Evolutionary conservation across 768 basidiomycete species (phyloP).

Genomic region (Pholiota microspora): DNA sequence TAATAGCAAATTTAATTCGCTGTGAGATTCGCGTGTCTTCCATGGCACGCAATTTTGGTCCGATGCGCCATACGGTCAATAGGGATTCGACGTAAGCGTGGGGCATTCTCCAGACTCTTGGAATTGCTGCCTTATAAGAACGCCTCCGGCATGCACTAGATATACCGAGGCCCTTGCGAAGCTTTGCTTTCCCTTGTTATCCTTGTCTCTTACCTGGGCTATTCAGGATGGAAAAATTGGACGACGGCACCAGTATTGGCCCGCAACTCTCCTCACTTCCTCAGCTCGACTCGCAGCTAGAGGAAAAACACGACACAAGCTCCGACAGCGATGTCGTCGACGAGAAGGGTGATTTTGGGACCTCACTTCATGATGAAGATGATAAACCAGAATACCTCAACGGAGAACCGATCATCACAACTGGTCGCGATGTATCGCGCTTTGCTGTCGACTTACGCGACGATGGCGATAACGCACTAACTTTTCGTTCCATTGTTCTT

Average conservation of each 20-base stretch:
- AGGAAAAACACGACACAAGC: conserved; percentile 11
- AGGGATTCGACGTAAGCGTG: background rate
- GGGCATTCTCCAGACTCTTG: background rate
- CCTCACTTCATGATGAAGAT: conserved; percentile 14
- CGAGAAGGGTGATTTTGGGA: conserved; percentile 15
- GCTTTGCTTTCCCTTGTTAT: background rate
- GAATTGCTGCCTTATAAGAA: background rate
- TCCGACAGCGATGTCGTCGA: conserved; percentile 20
- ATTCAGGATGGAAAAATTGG: conserved; percentile 1
- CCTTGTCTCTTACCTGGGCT: background rate
- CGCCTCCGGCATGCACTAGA: background rate
- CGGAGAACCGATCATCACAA: conserved; percentile 41
- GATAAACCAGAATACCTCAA: conserved; percentile 31
- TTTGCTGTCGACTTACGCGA: conserved; percentile 58
- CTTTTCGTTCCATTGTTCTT: conserved; percentile 53
- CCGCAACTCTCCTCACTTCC: background rate
- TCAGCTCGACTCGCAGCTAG: conserved; percentile 4
- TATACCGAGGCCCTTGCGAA: background rate
- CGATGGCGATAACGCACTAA: conserved; percentile 54
- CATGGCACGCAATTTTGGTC: background rate
- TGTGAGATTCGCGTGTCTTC: conserved; percentile 6
- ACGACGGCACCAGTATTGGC: background rate
- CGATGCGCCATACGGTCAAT: conserved; percentile 1
- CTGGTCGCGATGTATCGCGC: conserved; percentile 49
- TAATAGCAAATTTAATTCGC: background rate